phyloP scores from a whole-genome alignment of 345 rosid species.

The Mallotus nudiflorus region DNA sequence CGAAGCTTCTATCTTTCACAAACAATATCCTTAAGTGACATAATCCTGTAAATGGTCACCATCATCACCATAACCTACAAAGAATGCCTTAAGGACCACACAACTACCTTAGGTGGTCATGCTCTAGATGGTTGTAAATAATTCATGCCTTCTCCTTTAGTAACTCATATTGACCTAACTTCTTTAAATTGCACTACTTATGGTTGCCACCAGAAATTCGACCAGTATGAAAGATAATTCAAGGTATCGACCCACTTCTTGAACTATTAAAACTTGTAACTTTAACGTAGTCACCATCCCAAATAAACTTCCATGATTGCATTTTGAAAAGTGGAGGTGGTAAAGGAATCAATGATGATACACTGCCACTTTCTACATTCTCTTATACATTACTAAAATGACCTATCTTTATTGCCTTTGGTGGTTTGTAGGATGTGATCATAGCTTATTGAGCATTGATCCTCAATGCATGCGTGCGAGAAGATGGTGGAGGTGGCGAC shows the following conservation, averaged over 20 bases:
- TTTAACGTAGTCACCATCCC: conserved; percentile 68
- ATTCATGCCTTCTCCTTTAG: conserved; percentile 30
- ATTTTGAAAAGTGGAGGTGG: conserved; percentile 80
- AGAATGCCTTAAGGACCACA: conserved; percentile 31
- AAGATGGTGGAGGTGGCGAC: conserved; percentile 40
- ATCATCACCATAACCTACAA: conserved; percentile 23
- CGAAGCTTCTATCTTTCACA: conserved; percentile 24
- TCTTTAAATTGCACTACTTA: conserved; percentile 32
- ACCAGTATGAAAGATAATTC: conserved; percentile 26
- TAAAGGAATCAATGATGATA: conserved; percentile 52
- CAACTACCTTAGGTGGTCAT: conserved; percentile 28
- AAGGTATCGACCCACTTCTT: conserved; percentile 33
- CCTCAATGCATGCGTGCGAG: conserved; percentile 17
- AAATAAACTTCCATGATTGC: conserved; percentile 56
- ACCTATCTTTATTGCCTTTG: conserved; percentile 34
- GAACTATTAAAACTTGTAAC: conserved; percentile 57
- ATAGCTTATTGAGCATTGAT: conserved; percentile 28
- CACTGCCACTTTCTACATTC: conserved; percentile 39
- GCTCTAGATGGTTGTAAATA: conserved; percentile 34
- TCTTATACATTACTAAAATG: conserved; percentile 26
- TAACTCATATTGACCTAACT: conserved; percentile 21
- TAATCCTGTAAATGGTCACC: conserved; percentile 13
- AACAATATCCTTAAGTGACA: conserved; percentile 33
- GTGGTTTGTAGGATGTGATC: conserved; percentile 28
- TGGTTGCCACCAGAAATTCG: conserved; percentile 35